Evolutionary conservation across 257 asterid species (phyloP).

Genomic region (Coffea eugenioides): DNA sequence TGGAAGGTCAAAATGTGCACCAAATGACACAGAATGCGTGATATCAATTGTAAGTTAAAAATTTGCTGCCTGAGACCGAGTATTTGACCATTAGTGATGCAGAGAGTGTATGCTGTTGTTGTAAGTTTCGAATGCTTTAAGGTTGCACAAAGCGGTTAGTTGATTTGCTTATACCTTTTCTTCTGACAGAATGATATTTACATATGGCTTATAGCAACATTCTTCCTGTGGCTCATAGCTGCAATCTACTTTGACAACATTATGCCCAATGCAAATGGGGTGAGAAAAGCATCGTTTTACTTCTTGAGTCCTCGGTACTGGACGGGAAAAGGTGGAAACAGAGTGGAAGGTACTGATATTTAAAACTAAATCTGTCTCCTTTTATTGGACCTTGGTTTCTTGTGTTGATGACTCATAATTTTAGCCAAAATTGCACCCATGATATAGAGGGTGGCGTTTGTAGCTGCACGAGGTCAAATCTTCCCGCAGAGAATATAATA

Average conservation of each 20-base stretch:
- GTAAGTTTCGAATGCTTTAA: not conserved
- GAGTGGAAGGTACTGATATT: conserved; percentile 52
- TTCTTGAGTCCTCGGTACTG: conserved; percentile 84
- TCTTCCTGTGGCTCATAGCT: conserved; percentile 65
- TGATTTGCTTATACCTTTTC: conserved; percentile 1
- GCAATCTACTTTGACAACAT: conserved; percentile 92
- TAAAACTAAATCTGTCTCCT: conserved; percentile 1
- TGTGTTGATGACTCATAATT: not conserved
- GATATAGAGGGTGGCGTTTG: conserved; percentile 75
- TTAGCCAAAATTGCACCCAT: conserved; percentile 4
- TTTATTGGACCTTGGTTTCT: not conserved
- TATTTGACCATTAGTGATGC: not conserved
- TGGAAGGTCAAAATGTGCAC: conserved; percentile 69
- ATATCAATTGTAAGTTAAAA: conserved; percentile 54
- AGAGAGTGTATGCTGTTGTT: not conserved
- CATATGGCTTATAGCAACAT: conserved; percentile 64
- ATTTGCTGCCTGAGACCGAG: not conserved
- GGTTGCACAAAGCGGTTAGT: not conserved
- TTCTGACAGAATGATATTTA: conserved; percentile 67
- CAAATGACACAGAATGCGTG: conserved; percentile 74
- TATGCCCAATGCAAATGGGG: conserved; percentile 80
- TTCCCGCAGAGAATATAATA: conserved; percentile 46
- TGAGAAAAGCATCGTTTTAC: conserved; percentile 70
- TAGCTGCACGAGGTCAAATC: conserved; percentile 61
- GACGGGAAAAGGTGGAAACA: conserved; percentile 93